Percentiles rank a stretch among this genome's conserved stretches.
Conservation (phyloP, 106 monocot species). For the Platanthera guangdongensis region DNA sequence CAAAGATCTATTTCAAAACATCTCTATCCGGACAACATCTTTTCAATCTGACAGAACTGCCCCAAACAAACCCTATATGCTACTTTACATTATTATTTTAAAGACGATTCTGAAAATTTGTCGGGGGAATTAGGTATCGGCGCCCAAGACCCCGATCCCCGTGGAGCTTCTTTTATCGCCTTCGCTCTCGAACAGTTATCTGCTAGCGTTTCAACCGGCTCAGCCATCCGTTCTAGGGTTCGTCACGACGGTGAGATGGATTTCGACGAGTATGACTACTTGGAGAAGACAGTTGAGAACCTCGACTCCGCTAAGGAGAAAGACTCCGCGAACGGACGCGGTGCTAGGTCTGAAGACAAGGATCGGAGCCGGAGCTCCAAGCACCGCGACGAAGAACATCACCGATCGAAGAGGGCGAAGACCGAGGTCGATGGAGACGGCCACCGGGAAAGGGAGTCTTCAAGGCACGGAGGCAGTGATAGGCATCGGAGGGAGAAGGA, state of each 20-base stretch:
- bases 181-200: background rate
- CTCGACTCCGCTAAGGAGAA: conserved; percentile 13
- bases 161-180: background rate
- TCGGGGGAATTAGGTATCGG: too few relatives aligned
- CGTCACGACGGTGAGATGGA: conserved; percentile 38
- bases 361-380: conserved; percentile 37
- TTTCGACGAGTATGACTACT: conserved; percentile 95
- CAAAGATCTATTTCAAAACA: too few relatives aligned
- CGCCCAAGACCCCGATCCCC: too few relatives aligned
- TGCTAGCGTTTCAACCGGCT: background rate
- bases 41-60: too few relatives aligned
- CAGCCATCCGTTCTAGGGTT: too few relatives aligned
- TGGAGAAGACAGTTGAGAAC: conserved; percentile 83
- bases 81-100: too few relatives aligned
- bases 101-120: too few relatives aligned
- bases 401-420: conserved; percentile 28
- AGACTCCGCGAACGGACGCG: conserved; percentile 24
- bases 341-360: conserved; percentile 29
- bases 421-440: conserved; percentile 30
- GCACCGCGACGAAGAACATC: conserved; percentile 21
- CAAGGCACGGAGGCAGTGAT: conserved; percentile 19
- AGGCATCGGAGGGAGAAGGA: conserved; percentile 21
- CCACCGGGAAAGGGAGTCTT: conserved; percentile 20
- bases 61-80: too few relatives aligned
- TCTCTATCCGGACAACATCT: too few relatives aligned